Conservation (phyloP, 2,329 filamentous ascomycete genomes). For the Penicillium sclerotiorum region DNA sequence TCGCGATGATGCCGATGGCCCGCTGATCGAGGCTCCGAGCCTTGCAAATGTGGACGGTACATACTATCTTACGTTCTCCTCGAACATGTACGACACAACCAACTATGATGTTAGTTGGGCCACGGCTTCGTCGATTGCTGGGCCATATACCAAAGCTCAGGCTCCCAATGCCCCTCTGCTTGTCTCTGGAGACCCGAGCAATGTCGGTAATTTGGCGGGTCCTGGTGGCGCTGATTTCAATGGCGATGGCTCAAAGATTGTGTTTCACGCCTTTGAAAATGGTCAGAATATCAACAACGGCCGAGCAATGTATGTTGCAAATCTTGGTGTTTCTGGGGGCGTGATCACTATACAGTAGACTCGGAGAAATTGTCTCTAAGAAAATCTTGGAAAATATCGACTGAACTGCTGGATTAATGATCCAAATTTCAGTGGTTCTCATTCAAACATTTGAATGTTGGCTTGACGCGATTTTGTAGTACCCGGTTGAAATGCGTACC, state of each 20-base stretch:
- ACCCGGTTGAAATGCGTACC: too few relatives aligned
- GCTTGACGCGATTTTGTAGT: too few relatives aligned
- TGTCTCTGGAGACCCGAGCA: conserved; percentile 24
- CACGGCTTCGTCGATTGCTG: conserved; percentile 36
- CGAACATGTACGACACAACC: conserved; percentile 55
- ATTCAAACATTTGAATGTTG: too few relatives aligned
- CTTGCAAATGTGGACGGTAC: conserved; percentile 49
- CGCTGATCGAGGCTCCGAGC: conserved; percentile 60
- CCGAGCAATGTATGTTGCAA: conserved; percentile 24
- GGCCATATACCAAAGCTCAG: conserved; percentile 33
- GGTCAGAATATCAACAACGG: conserved; percentile 21
- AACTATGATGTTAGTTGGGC: conserved; percentile 61
- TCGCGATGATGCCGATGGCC: conserved; percentile 60
- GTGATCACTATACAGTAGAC: conserved; percentile 9
- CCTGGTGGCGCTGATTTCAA: conserved; percentile 35
- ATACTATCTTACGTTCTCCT: conserved; percentile 62
- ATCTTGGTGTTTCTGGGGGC: conserved; percentile 15
- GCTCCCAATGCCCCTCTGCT: conserved; percentile 30
- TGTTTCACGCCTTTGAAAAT: conserved; percentile 32
- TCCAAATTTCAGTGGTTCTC: too few relatives aligned
- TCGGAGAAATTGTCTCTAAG: too few relatives aligned
- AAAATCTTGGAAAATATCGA: too few relatives aligned
- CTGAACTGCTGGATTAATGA: too few relatives aligned
- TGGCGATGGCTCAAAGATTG: conserved; percentile 26
- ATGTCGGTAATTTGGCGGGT: conserved; percentile 28